Evolutionary conservation across 2,329 filamentous ascomycete species (phyloP), one percentile per base, ranked within the genome.

Genomic region (Coniochaeta prunicola): DNA sequence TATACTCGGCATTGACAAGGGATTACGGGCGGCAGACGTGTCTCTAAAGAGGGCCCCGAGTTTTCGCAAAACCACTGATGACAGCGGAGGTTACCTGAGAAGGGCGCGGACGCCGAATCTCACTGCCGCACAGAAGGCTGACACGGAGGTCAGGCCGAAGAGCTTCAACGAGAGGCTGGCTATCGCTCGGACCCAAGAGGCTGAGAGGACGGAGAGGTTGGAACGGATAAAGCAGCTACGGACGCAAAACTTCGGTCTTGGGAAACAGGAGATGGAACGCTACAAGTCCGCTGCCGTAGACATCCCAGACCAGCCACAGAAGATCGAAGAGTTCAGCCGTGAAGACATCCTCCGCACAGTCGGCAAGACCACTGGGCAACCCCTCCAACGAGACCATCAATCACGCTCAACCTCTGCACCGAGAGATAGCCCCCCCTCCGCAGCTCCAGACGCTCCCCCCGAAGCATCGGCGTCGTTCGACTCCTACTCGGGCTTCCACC

Each of bases 131-230:
- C 71, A 71, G 9, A 64, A 71, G 10, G 64, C 73, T 2, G 53
- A 55, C 42, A 17, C 42, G 34, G 33, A 59, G n/a, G 19, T 61
- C 12, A 74, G 77, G 21, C 77, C 80, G 4, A 66, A 77, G 59
- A 84, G 85, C 58, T 99, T 97, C 73, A 96, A 90, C 68, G 92
- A 97, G 71, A 82, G 92, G 53, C 83, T 99, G 61, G 87, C 90
- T 1, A 85, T 90, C 56, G 87, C 86, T 38, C 84, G 85, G 62
- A 74, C 70, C 1, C 78, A 86, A 45, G 85, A 88, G 60, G 71
- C 69, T 1, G 74, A 72, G 15, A 77, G 78, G 30, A 71, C 76
- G 38, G 80, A 86, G 60, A 77, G 75, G 53, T 76, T 80, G 50
- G 74, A 80, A 57, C 76, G 78, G 60, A 80, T 86, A 36, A 77